phyloP scores from a whole-genome alignment of 805 yeast species.

The Yamadazyma sp. region DNA sequence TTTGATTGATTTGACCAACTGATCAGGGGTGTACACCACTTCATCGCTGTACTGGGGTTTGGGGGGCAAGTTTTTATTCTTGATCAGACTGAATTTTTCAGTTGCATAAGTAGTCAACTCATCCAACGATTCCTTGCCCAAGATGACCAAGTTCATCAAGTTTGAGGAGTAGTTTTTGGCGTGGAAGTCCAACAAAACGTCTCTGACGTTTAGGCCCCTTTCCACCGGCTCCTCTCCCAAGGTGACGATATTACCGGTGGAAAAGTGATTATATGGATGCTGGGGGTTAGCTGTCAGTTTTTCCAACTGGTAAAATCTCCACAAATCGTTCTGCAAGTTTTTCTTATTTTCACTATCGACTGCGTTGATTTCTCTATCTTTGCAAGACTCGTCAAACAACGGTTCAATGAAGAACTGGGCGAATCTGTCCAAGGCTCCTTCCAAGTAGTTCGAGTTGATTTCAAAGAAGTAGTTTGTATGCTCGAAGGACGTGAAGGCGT shows the following conservation, averaged over 20 bases:
- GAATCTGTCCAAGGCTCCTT: slow-evolving; percentile 90
- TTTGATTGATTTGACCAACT: slow-evolving; percentile 53
- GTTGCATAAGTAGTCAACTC: slow-evolving; percentile 69
- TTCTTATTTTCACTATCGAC: slow-evolving; percentile 96
- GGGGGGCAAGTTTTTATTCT: slow-evolving; percentile 45
- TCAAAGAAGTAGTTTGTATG: slow-evolving; percentile 93
- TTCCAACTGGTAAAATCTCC: slow-evolving; percentile 88
- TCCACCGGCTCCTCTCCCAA: slow-evolving; percentile 63
- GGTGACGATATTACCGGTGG: slow-evolving; percentile 85
- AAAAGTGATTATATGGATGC: slow-evolving; percentile 85
- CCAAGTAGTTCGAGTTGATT: slow-evolving; percentile 67
- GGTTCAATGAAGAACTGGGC: slow-evolving; percentile 91
- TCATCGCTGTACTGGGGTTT: slow-evolving; percentile 45
- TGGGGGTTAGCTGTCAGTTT: slow-evolving; percentile 66
- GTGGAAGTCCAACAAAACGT: slow-evolving; percentile 76
- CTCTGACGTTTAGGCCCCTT: slow-evolving; percentile 72
- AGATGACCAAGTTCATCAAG: slow-evolving; percentile 79
- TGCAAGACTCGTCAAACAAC: slow-evolving; percentile 67
- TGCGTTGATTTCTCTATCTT: slow-evolving; percentile 90
- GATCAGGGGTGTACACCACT: slow-evolving; percentile 48
- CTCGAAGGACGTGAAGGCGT: slow-evolving; percentile 87
- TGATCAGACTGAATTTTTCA: slow-evolving; percentile 62
- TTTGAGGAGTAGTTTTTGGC: slow-evolving; percentile 74
- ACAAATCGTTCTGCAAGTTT: slow-evolving; percentile 82
- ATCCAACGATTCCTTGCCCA: slow-evolving; percentile 80